phyloP scores from a whole-genome alignment of 2,329 filamentous ascomycete species.

The Diplodia scrobiculata region DNA sequence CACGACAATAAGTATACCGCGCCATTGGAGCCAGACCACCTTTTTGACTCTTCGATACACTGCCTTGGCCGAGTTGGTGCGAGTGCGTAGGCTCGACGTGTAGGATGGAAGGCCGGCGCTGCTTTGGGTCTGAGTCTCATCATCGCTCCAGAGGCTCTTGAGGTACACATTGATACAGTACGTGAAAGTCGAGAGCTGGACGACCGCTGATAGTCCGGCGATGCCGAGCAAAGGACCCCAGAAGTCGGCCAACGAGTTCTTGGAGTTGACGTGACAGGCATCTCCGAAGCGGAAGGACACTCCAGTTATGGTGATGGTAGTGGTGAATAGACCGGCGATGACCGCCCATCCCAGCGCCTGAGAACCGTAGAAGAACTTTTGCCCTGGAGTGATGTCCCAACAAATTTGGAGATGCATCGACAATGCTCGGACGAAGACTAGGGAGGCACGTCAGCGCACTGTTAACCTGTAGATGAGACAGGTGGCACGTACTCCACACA shows the following conservation, averaged over 20 bases:
- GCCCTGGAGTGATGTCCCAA: slow-evolving; percentile 90
- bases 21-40: slow-evolving; percentile 90
- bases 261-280: slow-evolving; percentile 92
- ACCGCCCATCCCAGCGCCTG: slow-evolving; percentile 82
- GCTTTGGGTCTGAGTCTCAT: slow-evolving; percentile 63
- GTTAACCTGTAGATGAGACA: not conserved
- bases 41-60: slow-evolving; percentile 84
- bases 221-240: slow-evolving; percentile 88
- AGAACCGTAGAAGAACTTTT: slow-evolving; percentile 84
- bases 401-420: slow-evolving; percentile 97
- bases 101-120: slow-evolving; percentile 68
- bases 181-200: slow-evolving; percentile 75
- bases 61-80: slow-evolving; percentile 70
- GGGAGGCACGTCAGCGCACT: not conserved
- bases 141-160: slow-evolving; percentile 72
- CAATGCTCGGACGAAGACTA: slow-evolving; percentile 79
- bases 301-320: slow-evolving; percentile 81
- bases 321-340: slow-evolving; percentile 70
- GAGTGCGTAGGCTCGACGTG: slow-evolving; percentile 71
- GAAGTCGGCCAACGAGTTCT: slow-evolving; percentile 77
- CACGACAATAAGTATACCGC: slow-evolving; percentile 84
- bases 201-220: slow-evolving; percentile 71
- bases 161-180: slow-evolving; percentile 97
- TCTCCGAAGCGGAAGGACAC: slow-evolving; percentile 91
- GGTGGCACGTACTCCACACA: slow-evolving; percentile 67